Conservation (phyloP, 2,329 filamentous ascomycete genomes). For the Fusarium sp. region DNA sequence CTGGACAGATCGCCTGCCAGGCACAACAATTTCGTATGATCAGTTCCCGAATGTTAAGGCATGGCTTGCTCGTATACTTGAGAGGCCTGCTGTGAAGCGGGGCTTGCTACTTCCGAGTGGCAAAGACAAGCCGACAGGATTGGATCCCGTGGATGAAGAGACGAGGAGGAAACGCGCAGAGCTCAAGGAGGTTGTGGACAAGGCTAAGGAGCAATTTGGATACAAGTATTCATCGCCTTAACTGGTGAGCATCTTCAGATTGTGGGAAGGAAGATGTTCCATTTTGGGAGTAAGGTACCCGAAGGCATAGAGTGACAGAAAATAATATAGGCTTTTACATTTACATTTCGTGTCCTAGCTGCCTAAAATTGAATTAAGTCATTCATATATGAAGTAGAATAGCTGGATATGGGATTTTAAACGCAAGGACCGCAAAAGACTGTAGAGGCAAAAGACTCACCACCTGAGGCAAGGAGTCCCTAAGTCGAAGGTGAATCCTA, state of each 20-base stretch:
- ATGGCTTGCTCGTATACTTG: conserved; percentile 77
- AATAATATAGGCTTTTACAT: background rate
- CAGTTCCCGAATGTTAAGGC: conserved; percentile 78
- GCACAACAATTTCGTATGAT: conserved; percentile 52
- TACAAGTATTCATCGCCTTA: conserved; percentile 58
- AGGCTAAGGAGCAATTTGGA: conserved; percentile 58
- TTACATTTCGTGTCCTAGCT: background rate
- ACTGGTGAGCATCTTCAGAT: background rate
- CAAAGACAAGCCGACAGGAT: conserved; percentile 16
- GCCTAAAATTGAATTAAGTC: background rate
- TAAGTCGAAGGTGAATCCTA: background rate
- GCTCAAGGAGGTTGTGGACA: conserved; percentile 48
- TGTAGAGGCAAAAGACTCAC: background rate
- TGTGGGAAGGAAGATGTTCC: background rate
- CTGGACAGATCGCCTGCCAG: conserved; percentile 68
- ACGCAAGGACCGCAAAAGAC: background rate
- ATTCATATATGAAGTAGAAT: rapidly evolving
- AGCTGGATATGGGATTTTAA: too few species aligned
- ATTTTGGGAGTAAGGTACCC: too few species aligned
- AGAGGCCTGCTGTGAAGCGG: conserved; percentile 76
- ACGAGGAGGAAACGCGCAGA: conserved; percentile 39
- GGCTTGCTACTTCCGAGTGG: conserved; percentile 74
- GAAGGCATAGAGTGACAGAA: background rate
- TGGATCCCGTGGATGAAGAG: conserved; percentile 37
- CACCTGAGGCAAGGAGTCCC: rapidly evolving